A percentile compares a stretch with the other conserved stretches of the same genome.
phyloP scores from a whole-genome alignment of 148 eudicot genomes.

The Silene latifolia region DNA sequence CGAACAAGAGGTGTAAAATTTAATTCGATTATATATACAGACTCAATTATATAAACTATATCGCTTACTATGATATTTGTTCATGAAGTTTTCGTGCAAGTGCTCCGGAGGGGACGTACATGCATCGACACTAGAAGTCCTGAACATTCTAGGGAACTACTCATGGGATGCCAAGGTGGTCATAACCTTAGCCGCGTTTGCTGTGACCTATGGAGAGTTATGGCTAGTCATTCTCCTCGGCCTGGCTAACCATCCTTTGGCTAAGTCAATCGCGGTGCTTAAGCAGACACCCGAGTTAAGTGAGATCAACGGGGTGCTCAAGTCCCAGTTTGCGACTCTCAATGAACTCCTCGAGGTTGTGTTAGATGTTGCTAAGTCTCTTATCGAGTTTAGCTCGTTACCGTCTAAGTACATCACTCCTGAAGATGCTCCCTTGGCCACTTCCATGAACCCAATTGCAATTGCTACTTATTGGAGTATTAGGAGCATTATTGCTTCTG shows the following conservation, averaged over 20 bases:
- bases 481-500: constrained; percentile 20
- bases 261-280: constrained; percentile 14
- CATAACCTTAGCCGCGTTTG: constrained; percentile 18
- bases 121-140: constrained; percentile 3
- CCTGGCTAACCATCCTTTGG: constrained; percentile 13
- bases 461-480: constrained; percentile 20
- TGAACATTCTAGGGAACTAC: constrained; percentile 12
- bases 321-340: not conserved
- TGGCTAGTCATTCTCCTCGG: constrained; percentile 14
- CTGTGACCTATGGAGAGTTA: constrained; percentile 16
- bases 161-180: constrained; percentile 25
- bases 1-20: no score
- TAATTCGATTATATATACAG: no score
- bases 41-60: no score
- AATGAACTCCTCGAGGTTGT: constrained; percentile 7
- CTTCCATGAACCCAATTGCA: constrained; percentile 5
- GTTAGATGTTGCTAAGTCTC: constrained; percentile 15
- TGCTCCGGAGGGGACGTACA: constrained; percentile 15
- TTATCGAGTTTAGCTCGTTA: constrained; percentile 11
- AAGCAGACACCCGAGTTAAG: constrained; percentile 13
- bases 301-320: constrained; percentile 12
- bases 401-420: constrained; percentile 21
- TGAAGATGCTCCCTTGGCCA: constrained; percentile 18
- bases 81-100: constrained; percentile 14
- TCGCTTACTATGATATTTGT: no score